phyloP scores from a whole-genome alignment of 2,329 filamentous ascomycete species.

The Fulvia fulva region DNA sequence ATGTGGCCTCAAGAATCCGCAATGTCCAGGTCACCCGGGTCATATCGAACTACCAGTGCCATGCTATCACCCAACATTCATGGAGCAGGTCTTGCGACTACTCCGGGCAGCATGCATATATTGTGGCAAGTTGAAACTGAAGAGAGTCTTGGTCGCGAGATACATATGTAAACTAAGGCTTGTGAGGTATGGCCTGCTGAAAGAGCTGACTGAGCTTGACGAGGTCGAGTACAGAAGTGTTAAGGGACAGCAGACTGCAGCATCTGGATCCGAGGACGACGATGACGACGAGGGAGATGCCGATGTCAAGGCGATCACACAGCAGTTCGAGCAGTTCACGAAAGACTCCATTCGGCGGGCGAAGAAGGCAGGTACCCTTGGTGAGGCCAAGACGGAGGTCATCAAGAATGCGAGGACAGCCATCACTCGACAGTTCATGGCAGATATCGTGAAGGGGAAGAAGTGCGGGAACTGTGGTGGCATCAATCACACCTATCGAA shows the following conservation, averaged over 20 bases:
- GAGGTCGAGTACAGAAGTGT: conserved; percentile 35
- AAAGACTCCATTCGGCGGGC: conserved; percentile 64
- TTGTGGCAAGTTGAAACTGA: conserved; percentile 80
- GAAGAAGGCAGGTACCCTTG: conserved; percentile 43
- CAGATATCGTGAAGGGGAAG: conserved; percentile 64
- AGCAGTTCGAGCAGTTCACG: conserved; percentile 64
- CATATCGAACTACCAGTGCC: conserved; percentile 92
- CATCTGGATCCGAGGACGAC: conserved; percentile 36
- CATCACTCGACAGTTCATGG: conserved; percentile 77
- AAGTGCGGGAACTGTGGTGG: conserved; percentile 66
- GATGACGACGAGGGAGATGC: conserved; percentile 63
- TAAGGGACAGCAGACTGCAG: conserved; percentile 12
- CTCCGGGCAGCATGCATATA: conserved; percentile 85
- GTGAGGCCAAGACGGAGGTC: conserved; percentile 73
- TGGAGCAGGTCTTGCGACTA: conserved; percentile 84
- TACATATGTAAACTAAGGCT: conserved; percentile 82
- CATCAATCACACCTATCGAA: conserved; percentile 77
- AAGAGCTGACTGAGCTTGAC: conserved; percentile 56
- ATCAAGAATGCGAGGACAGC: conserved; percentile 70
- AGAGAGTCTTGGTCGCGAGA: conserved; percentile 70
- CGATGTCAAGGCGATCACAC: conserved; percentile 54
- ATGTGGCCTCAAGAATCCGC: conserved; percentile 74
- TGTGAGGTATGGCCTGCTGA: conserved; percentile 76
- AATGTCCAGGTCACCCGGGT: conserved; percentile 86
- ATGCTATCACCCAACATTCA: conserved; percentile 94